phyloP scores from a whole-genome alignment of 768 basidiomycete species.

The Scleroderma bovista region DNA sequence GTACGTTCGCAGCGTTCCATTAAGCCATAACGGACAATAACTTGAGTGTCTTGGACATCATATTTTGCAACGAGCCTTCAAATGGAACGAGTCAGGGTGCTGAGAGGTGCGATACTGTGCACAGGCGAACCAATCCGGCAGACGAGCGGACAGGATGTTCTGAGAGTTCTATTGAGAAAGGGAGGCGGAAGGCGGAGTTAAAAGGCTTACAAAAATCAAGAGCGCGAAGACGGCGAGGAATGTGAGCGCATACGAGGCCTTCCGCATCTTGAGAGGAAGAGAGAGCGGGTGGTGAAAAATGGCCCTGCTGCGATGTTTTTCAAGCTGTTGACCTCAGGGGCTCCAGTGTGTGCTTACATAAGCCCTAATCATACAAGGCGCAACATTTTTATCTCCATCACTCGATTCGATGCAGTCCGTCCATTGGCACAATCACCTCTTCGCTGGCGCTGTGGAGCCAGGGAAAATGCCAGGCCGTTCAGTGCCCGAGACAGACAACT shows the following conservation, averaged over 20 bases:
- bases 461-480: too few relatives aligned
- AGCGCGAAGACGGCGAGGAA: conserved; percentile 50
- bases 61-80: conserved; percentile 37
- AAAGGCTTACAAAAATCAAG: conserved; percentile 45
- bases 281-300: background rate
- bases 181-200: background rate
- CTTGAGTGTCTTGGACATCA: conserved; percentile 42
- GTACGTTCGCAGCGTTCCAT: conserved; percentile 50
- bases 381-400: too few relatives aligned
- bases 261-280: conserved; percentile 44
- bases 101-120: conserved; percentile 11
- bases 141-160: conserved; percentile 52
- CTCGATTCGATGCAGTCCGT: too few relatives aligned
- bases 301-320: background rate
- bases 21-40: conserved; percentile 57
- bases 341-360: background rate
- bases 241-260: conserved; percentile 61
- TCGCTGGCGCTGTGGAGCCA: background rate
- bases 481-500: too few relatives aligned
- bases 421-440: background rate
- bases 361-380: too few relatives aligned
- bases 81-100: conserved; percentile 22
- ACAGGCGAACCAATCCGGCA: conserved; percentile 58
- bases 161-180: conserved; percentile 17
- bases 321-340: background rate